Evolutionary conservation across 1,284 basidiomycete species (phyloP).

Genomic region (Vanrija pseudolonga): DNA sequence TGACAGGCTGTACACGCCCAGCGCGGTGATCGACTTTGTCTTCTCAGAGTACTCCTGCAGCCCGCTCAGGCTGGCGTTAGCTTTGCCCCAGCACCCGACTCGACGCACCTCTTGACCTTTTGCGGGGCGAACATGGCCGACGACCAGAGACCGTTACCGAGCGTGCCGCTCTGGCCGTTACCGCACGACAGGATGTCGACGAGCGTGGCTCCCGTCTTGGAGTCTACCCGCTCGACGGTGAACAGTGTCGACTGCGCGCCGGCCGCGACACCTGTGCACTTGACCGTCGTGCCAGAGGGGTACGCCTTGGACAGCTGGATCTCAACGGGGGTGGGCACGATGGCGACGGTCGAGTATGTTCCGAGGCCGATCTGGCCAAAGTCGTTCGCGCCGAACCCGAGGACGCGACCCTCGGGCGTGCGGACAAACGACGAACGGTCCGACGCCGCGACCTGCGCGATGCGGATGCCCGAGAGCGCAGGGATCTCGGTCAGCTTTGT

Average conservation of each 20-base stretch:
- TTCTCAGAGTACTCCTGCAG: slow-evolving; percentile 74
- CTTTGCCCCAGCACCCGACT: not conserved
- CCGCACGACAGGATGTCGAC: slow-evolving; percentile 78
- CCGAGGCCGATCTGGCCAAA: slow-evolving; percentile 83
- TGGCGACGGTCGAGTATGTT: slow-evolving; percentile 61
- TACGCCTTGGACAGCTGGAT: slow-evolving; percentile 61
- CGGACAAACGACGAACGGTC: slow-evolving; percentile 68
- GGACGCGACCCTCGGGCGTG: slow-evolving; percentile 66
- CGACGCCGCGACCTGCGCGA: slow-evolving; percentile 70
- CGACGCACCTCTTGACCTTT: slow-evolving; percentile 64
- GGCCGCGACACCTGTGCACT: slow-evolving; percentile 64
- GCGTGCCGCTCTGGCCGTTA: slow-evolving; percentile 72
- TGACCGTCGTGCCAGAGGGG: slow-evolving; percentile 57
- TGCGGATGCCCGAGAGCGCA: slow-evolving; percentile 62
- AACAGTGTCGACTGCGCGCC: slow-evolving; percentile 63
- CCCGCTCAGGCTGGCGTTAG: slow-evolving; percentile 60
- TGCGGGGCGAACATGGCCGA: slow-evolving; percentile 69
- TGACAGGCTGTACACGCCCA: slow-evolving; percentile 62
- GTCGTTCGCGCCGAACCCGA: slow-evolving; percentile 87
- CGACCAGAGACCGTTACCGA: slow-evolving; percentile 76
- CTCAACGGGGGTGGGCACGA: slow-evolving; percentile 80
- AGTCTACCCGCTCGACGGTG: slow-evolving; percentile 59
- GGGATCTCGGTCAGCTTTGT: slow-evolving; percentile 76
- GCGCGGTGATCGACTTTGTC: slow-evolving; percentile 60
- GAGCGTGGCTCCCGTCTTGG: slow-evolving; percentile 39